Percentiles rank a stretch among this genome's conserved stretches.
Evolutionary conservation across 306 rosid genomes (phyloP).

Genomic region (Sicyos baderoa): DNA sequence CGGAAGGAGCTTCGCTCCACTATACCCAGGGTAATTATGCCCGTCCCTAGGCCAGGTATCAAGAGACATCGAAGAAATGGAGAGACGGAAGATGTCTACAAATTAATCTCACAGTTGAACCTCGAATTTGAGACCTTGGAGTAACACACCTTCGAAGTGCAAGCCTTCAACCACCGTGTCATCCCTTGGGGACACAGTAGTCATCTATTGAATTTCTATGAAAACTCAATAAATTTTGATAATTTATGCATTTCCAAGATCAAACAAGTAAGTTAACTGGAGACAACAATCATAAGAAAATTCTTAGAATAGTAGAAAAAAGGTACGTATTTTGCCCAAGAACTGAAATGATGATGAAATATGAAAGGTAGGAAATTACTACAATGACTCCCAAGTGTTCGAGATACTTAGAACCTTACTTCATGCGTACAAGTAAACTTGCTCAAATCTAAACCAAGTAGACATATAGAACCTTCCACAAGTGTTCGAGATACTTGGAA

Average conservation of each 20-base stretch:
- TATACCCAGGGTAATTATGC: background rate
- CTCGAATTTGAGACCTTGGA: too few species aligned
- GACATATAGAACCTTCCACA: too few species aligned
- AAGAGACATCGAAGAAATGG: too few species aligned
- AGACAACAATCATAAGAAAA: background rate
- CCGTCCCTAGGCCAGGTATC: background rate
- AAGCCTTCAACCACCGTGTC: too few species aligned
- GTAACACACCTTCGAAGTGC: too few species aligned
- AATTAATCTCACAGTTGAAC: too few species aligned
- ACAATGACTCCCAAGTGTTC: background rate
- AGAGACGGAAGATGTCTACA: too few species aligned
- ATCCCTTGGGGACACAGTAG: background rate
- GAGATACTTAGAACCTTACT: background rate
- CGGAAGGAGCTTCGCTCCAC: too few species aligned
- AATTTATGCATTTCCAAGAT: background rate
- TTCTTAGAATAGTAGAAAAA: background rate
- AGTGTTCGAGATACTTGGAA: too few species aligned
- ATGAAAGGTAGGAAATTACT: background rate
- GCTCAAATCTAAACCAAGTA: too few species aligned
- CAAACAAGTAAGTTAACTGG: background rate
- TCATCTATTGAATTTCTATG: slow-evolving; percentile 9
- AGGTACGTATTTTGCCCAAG: background rate
- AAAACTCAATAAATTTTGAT: background rate
- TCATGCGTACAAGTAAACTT: background rate
- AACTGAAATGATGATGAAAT: background rate